Conservation (phyloP, 495 filamentous ascomycete genomes). For the Gamarada debralockiae region DNA sequence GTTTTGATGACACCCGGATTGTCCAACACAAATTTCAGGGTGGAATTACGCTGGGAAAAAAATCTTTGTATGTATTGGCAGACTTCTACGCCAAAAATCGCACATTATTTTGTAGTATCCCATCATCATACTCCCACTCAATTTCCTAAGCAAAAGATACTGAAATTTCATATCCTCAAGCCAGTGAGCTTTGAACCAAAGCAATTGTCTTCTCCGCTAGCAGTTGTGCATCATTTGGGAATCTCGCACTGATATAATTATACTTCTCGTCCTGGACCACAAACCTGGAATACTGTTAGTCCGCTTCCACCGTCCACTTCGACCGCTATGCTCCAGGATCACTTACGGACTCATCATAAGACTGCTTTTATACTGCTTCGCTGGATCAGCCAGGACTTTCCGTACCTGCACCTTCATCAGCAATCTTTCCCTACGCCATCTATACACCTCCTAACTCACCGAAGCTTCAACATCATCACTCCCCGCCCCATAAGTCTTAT, state of each 20-base stretch:
- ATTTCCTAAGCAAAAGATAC: too few relatives aligned
- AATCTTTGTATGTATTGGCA: too few relatives aligned
- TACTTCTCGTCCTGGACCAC: constrained; percentile 46
- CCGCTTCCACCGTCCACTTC: too few relatives aligned
- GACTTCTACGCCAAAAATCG: too few relatives aligned
- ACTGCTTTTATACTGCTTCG: constrained; percentile 44
- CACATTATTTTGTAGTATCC: too few relatives aligned
- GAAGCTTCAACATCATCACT: constrained; percentile 45
- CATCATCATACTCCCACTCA: too few relatives aligned
- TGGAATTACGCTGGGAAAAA: too few relatives aligned
- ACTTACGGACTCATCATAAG: constrained; percentile 45
- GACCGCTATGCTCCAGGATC: background rate
- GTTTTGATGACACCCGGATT: too few relatives aligned
- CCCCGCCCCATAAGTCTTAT: constrained; percentile 52
- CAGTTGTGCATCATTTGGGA: constrained; percentile 43
- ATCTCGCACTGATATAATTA: constrained; percentile 51
- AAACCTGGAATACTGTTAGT: constrained; percentile 35
- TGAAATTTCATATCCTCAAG: too few relatives aligned
- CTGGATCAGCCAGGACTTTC: constrained; percentile 38
- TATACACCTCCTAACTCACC: constrained; percentile 23
- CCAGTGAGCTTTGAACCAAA: constrained; percentile 28
- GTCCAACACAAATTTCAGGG: too few relatives aligned
- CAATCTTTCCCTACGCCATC: background rate
- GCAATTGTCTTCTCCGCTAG: constrained; percentile 43
- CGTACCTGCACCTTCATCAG: constrained; percentile 32